Conservation (phyloP, 768 basidiomycete species). For the Multifurca ochricompacta region DNA sequence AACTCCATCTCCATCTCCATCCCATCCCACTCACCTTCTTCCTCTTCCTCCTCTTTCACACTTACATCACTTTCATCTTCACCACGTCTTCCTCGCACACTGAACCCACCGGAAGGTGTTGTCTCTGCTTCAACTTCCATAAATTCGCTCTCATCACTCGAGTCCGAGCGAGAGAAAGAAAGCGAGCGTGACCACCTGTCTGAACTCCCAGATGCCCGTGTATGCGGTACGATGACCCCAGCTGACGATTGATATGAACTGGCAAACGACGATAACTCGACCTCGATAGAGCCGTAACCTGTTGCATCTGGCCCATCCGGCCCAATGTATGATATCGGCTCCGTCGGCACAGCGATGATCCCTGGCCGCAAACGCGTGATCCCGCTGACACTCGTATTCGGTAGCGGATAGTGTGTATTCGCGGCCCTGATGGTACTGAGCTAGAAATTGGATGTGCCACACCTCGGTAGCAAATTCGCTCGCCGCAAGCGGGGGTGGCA, state of each 20-base stretch:
- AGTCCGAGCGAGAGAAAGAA: slow-evolving; percentile 28
- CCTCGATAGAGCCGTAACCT: slow-evolving; percentile 34
- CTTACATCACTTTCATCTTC: slow-evolving; percentile 39
- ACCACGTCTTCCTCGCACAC: slow-evolving; percentile 29
- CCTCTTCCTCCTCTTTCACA: slow-evolving; percentile 37
- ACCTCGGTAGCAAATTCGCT: slow-evolving; percentile 17
- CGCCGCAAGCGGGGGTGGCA: slow-evolving; percentile 40
- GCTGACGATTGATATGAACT: slow-evolving; percentile 17
- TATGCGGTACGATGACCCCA: slow-evolving; percentile 4
- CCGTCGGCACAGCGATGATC: slow-evolving; percentile 36
- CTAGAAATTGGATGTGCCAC: slow-evolving; percentile 35
- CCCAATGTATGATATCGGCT: slow-evolving; percentile 3
- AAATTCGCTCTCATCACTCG: slow-evolving; percentile 30
- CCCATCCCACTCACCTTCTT: slow-evolving; percentile 41
- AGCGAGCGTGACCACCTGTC: slow-evolving; percentile 30
- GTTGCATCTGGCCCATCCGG: slow-evolving; percentile 14
- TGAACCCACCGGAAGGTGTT: slow-evolving; percentile 21
- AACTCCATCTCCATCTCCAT: slow-evolving; percentile 69
- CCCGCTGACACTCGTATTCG: slow-evolving; percentile 31
- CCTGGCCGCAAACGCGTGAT: slow-evolving; percentile 59
- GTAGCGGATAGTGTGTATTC: slow-evolving; percentile 58
- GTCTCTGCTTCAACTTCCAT: slow-evolving; percentile 16
- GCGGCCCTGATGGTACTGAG: slow-evolving; percentile 54
- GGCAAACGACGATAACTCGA: slow-evolving; percentile 26
- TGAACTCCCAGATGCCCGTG: slow-evolving; percentile 23